These are phyloP conservation scores for Roridomyces roridus DNA, from an alignment of 768 basidiomycete genomes.

Conservation along the genomic window DNA sequence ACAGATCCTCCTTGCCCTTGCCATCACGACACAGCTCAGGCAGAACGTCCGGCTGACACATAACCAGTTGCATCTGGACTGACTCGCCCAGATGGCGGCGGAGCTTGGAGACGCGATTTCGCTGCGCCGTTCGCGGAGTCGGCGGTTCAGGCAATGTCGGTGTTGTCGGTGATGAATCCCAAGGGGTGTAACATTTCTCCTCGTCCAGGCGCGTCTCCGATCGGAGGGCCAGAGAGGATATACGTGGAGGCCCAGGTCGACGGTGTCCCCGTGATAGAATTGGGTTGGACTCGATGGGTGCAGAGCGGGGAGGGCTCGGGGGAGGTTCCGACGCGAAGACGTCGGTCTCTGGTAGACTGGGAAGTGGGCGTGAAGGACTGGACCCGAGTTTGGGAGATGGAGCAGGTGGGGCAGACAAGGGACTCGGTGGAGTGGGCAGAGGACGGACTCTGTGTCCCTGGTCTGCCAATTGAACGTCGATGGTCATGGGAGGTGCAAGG, in stretches of 20 bases:
- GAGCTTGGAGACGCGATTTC: conserved; percentile 29
- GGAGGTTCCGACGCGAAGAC: conserved; percentile 4
- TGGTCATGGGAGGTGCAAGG: conserved; percentile 13
- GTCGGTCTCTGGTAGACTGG: conserved; percentile 15
- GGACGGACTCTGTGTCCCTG: conserved; percentile 12
- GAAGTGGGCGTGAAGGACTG: conserved; percentile 15
- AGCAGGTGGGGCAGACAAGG: conserved; percentile 17
- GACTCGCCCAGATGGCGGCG: conserved; percentile 34
- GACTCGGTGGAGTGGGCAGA: conserved; percentile 18
- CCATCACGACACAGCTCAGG: background rate
- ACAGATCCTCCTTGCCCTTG: background rate
- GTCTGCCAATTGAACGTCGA: conserved; percentile 18
- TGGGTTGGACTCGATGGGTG: conserved; percentile 2
- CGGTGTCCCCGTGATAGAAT: background rate
- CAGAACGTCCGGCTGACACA: conserved; percentile 5
- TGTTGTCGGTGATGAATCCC: background rate
- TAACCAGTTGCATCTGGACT: conserved; percentile 12
- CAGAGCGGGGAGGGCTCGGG: conserved; percentile 12
- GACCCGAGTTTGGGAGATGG: background rate
- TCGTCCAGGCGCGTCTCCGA: conserved; percentile 12
- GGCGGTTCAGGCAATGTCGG: conserved; percentile 23
- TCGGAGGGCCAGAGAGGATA: conserved; percentile 10
- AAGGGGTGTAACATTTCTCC: background rate
- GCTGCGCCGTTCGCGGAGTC: conserved; percentile 28
- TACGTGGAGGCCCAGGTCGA: conserved; percentile 8